Base-by-base conservation (phyloP, 805 yeast genomes). In the Sungouiella thailandica region DNA sequence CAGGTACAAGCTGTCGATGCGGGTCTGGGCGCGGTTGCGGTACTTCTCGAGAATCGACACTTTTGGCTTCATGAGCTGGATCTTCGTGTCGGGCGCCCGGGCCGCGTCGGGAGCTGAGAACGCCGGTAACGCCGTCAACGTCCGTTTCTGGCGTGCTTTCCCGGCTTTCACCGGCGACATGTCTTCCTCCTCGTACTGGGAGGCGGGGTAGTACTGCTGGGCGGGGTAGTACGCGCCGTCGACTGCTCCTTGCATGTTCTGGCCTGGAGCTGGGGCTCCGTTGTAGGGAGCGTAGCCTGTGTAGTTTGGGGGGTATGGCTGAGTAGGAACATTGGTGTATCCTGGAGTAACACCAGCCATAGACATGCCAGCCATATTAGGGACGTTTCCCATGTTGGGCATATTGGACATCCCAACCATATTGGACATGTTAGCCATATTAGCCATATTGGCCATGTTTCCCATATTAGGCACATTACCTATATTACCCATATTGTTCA, bases 1-100 rank as follows among this genome's bases (percentile, higher is more conserved):
- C 11, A 46, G 50, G 39, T 43, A 38, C 34, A 41, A 47, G 23
- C 49, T 47, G 30, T 51, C 64, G 52, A 55, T 55, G 40, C 45
- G 58, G 18, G 8, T 15, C 41, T 60, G 63, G 18, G 63, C 60
- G 24, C 56, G 50, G 38, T 45, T 49, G 28, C 58, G 57, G 40
- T 66, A 68, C 40, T 65, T 68, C 36, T 67, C 71, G 37, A 67
- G 52, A 33, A 68, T 65, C 3, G 72, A 65, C 32, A 60, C 46
- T 31, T 62, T 66, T 10, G 72, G 66, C 37, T 53, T 65, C 25
- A 47, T 47, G 13, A 64, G 48, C 28, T 63, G 62, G 9, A 67
- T 70, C 42, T 67, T 68, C 25, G 72, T 64, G 28, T 44, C 49
- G 3, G 43, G 49, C 10, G 49, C 43, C 6, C 39, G 35, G 4